Conservation (phyloP, 805 yeast genomes). For the Wickerhamiella occidentalis region DNA sequence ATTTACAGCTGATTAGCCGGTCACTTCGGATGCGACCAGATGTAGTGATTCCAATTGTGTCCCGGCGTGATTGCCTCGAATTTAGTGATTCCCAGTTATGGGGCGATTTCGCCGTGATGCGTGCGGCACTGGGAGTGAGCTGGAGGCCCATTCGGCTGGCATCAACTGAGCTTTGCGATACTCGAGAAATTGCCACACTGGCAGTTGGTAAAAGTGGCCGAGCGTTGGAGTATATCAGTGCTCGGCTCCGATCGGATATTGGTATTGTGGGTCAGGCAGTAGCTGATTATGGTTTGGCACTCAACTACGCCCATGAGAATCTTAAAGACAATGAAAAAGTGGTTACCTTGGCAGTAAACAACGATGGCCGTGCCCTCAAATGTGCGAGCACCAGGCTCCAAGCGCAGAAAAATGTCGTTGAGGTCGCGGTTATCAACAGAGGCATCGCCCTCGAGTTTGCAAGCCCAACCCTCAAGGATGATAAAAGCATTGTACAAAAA, state of each 20-base stretch:
- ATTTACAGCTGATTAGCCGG: neutral
- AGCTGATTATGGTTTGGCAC: neutral
- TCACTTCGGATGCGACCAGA: neutral
- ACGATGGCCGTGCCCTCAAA: constrained; percentile 1
- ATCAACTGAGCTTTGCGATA: neutral
- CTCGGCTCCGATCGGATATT: neutral
- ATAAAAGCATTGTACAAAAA: neutral
- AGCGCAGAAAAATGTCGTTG: no score
- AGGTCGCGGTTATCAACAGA: no score
- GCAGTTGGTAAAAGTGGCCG: neutral
- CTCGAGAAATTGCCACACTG: neutral
- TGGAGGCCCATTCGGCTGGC: neutral
- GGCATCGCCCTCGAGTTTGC: neutral
- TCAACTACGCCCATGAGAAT: neutral
- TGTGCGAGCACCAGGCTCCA: neutral
- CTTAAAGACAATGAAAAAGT: neutral
- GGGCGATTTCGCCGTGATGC: neutral
- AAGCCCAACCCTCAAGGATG: neutral
- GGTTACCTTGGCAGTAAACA: neutral
- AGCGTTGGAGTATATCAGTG: neutral
- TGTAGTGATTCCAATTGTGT: neutral
- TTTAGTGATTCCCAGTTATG: neutral
- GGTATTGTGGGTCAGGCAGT: neutral
- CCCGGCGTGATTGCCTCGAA: neutral
- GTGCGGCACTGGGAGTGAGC: neutral